A percentile compares a stretch with the other conserved stretches of the same genome.
phyloP scores from a whole-genome alignment of 2,329 filamentous ascomycete genomes.

The Pseudogymnoascus sp. region DNA sequence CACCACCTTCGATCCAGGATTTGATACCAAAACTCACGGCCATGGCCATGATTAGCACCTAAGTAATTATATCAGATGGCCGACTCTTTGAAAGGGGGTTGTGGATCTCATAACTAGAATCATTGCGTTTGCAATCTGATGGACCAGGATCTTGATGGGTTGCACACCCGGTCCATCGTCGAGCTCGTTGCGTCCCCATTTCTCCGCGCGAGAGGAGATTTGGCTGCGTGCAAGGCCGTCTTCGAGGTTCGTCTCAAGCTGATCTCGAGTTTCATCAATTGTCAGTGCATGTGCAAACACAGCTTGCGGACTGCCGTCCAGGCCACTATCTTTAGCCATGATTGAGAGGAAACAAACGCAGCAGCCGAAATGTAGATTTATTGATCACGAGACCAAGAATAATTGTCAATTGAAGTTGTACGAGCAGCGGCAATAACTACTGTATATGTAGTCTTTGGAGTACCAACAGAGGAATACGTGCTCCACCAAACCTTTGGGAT shows the following conservation, averaged over 20 bases:
- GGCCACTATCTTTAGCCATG: background rate
- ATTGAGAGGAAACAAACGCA: background rate
- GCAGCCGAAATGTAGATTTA: background rate
- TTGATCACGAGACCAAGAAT: background rate
- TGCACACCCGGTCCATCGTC: slow-evolving; percentile 54
- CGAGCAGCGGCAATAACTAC: background rate
- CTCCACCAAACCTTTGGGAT: background rate
- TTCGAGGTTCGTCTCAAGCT: slow-evolving; percentile 49
- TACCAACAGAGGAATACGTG: background rate
- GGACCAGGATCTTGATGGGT: slow-evolving; percentile 55
- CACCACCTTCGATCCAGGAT: slow-evolving; percentile 55
- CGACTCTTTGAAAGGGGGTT: background rate
- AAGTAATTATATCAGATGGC: slow-evolving; percentile 20
- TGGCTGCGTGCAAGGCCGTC: slow-evolving; percentile 52
- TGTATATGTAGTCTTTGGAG: background rate
- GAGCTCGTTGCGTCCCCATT: slow-evolving; percentile 57
- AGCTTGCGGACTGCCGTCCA: background rate
- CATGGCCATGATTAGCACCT: slow-evolving; percentile 52
- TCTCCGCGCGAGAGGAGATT: slow-evolving; percentile 46
- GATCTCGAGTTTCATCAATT: slow-evolving; percentile 44
- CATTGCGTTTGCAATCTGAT: slow-evolving; percentile 64
- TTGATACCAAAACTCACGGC: slow-evolving; percentile 50
- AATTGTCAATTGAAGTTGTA: background rate
- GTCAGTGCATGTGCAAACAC: slow-evolving; percentile 48
- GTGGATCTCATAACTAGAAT: slow-evolving; percentile 45